A percentile compares a stretch with the other conserved stretches of the same genome.
Conservation (phyloP, 116 monocot genomes). For the Trichopus zeylanicus region DNA sequence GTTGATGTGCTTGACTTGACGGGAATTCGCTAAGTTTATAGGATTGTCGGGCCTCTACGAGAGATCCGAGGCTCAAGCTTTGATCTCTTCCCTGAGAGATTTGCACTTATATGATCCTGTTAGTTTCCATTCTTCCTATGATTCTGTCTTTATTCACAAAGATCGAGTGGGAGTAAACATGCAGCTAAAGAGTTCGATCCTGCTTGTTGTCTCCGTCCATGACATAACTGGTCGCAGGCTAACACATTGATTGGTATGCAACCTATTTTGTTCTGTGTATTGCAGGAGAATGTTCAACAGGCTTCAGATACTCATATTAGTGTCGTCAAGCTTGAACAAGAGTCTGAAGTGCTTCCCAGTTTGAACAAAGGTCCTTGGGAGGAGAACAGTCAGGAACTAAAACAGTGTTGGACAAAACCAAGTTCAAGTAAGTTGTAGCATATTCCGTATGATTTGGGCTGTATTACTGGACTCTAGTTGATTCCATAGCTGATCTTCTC, state of each 20-base stretch:
- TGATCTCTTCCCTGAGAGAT: background rate
- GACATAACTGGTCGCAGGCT: too few relatives aligned
- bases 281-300: slow-evolving; percentile 22
- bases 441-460: background rate
- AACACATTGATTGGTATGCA: too few relatives aligned
- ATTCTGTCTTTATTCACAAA: too few relatives aligned
- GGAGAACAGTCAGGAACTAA: slow-evolving; percentile 24
- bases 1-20: background rate
- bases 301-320: slow-evolving; percentile 21
- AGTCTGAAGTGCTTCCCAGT: background rate
- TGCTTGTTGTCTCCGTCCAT: too few relatives aligned
- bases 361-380: slow-evolving; percentile 29
- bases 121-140: too few relatives aligned
- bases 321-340: slow-evolving; percentile 31
- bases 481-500: too few relatives aligned
- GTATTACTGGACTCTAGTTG: too few relatives aligned
- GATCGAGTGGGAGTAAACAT: too few relatives aligned
- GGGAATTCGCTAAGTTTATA: background rate
- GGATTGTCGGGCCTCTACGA: background rate
- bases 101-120: background rate
- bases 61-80: background rate
- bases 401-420: slow-evolving; percentile 68
- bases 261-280: background rate
- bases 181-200: too few relatives aligned
- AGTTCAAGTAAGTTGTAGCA: slow-evolving; percentile 26